Conservation (phyloP, 768 basidiomycete genomes). For the Leccinum rimulosum region DNA sequence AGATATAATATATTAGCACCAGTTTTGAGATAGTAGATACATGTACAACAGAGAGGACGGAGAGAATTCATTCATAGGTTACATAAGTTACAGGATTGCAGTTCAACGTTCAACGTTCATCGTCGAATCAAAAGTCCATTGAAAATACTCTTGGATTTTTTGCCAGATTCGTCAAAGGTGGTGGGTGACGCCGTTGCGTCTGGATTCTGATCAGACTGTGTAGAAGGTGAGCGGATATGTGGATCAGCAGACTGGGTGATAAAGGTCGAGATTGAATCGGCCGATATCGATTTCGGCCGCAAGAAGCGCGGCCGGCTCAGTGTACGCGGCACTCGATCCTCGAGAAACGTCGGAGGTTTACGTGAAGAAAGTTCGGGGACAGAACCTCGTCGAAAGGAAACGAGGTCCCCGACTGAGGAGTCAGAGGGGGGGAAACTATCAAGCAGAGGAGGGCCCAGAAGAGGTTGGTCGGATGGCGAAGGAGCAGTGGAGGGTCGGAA, state of each 20-base stretch:
- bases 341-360: slow-evolving; percentile 11
- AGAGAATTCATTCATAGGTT: background rate
- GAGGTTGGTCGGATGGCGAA: slow-evolving; percentile 31
- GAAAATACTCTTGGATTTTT: slow-evolving; percentile 39
- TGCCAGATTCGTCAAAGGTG: slow-evolving; percentile 22
- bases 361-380: slow-evolving; percentile 23
- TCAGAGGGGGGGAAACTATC: slow-evolving; percentile 1
- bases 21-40: slow-evolving; percentile 9
- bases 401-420: slow-evolving; percentile 5
- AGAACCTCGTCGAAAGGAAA: slow-evolving; percentile 26
- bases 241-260: slow-evolving; percentile 9
- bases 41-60: background rate
- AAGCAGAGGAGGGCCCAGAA: background rate
- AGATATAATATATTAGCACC: slow-evolving; percentile 20
- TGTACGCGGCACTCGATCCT: slow-evolving; percentile 20
- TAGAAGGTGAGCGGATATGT: slow-evolving; percentile 7
- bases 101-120: slow-evolving; percentile 15
- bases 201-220: slow-evolving; percentile 1
- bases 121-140: slow-evolving; percentile 40
- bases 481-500: slow-evolving; percentile 51
- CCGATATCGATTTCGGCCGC: slow-evolving; percentile 53
- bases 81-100: background rate
- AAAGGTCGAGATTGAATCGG: slow-evolving; percentile 49
- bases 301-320: slow-evolving; percentile 24
- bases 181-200: slow-evolving; percentile 4